Percentiles rank a stretch among this genome's conserved stretches.
These are phyloP conservation scores for Plantago coronopus DNA, from an alignment of 305 asterid genomes.

Conservation along the genomic window DNA sequence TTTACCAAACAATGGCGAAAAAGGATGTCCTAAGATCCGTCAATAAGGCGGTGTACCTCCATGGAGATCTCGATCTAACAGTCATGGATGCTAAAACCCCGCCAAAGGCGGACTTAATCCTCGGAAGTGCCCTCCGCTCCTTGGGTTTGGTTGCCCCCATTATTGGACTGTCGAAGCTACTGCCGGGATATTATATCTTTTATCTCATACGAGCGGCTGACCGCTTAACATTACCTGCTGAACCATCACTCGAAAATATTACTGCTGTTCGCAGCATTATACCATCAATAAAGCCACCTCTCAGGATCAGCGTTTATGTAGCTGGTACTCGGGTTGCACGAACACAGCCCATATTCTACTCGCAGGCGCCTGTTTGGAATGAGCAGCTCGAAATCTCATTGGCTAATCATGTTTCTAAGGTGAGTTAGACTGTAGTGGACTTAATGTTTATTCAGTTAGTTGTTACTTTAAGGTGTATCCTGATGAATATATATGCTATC, in stretches of 20 bases:
- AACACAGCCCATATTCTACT: conserved; percentile 74
- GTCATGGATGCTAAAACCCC: conserved; percentile 71
- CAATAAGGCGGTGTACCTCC: conserved; percentile 45
- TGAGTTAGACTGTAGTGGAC: no score
- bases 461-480: no score
- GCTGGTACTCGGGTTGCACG: conserved; percentile 87
- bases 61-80: conserved; percentile 75
- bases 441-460: no score
- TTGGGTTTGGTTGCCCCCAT: conserved; percentile 9
- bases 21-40: not conserved
- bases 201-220: no score
- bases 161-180: no score
- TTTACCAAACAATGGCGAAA: no score
- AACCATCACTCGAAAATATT: no score
- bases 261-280: no score
- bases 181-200: no score
- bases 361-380: conserved; percentile 81
- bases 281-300: no score
- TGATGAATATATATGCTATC: no score
- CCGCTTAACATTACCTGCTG: no score
- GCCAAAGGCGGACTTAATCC: conserved; percentile 76
- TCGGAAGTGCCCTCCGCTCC: conserved; percentile 76
- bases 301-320: conserved; percentile 38
- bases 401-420: conserved; percentile 76
- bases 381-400: conserved; percentile 69